Evolutionary conservation across 192 early-diverging fungal genomes (phyloP).

Genomic region (Mortierella antarctica): DNA sequence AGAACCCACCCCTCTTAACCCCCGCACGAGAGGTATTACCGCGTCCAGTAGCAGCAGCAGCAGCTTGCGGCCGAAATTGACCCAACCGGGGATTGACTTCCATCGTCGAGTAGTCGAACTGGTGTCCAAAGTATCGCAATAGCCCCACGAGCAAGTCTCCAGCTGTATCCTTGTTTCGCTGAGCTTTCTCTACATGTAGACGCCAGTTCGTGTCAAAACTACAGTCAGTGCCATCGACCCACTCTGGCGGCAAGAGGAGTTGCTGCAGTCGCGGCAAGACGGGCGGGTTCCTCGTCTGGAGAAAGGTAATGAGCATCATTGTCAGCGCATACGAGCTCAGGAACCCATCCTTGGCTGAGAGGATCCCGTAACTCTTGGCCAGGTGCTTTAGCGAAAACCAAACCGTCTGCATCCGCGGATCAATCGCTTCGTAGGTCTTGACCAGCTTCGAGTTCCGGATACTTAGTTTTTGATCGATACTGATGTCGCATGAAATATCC

Average conservation of each 20-base stretch:
- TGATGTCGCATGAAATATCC: neutral
- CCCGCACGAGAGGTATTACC: neutral
- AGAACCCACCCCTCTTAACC: no score
- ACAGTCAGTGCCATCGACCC: constrained; percentile 6
- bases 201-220: constrained; percentile 12
- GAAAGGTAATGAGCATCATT: constrained; percentile 13
- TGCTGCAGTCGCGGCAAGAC: constrained; percentile 12
- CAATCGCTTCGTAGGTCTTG: constrained; percentile 3
- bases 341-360: neutral
- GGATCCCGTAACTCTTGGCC: neutral
- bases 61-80: neutral
- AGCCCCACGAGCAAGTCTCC: neutral
- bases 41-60: neutral
- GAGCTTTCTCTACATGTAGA: neutral
- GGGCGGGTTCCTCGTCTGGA: neutral
- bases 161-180: neutral
- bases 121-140: neutral
- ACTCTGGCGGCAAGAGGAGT: neutral
- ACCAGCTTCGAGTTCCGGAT: constrained; percentile 14
- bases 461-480: neutral
- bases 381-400: constrained; percentile 6
- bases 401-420: neutral
- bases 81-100: constrained; percentile 8
- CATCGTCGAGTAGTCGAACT: neutral
- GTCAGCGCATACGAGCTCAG: constrained; percentile 9